Evolutionary conservation across 352 stramenopile genomes (phyloP).

Genomic region (Globisporangium polare): DNA sequence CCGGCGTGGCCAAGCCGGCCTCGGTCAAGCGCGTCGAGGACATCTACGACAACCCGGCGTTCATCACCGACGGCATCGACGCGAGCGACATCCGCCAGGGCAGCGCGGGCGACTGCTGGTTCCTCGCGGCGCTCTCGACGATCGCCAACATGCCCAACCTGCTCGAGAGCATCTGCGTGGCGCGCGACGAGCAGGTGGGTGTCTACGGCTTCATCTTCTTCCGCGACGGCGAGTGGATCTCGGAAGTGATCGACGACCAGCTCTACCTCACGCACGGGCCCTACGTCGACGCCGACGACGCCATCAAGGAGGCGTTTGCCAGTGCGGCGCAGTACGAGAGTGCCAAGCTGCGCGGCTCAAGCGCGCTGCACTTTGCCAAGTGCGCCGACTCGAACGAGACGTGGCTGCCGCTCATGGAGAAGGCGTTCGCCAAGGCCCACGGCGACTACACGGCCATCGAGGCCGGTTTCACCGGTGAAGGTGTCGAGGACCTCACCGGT

Average conservation of each 20-base stretch:
- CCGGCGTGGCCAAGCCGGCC: constrained; percentile 14
- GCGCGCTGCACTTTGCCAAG: constrained; percentile 33
- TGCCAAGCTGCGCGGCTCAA: constrained; percentile 24
- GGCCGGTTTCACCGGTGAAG: constrained; percentile 43
- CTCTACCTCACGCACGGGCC: constrained; percentile 25
- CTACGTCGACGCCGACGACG: constrained; percentile 17
- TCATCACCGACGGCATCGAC: constrained; percentile 41
- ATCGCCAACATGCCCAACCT: constrained; percentile 58
- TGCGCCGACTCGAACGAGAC: constrained; percentile 57
- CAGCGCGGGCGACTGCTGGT: constrained; percentile 71
- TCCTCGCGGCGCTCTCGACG: constrained; percentile 65
- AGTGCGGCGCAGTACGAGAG: constrained; percentile 23
- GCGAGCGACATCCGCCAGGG: constrained; percentile 66
- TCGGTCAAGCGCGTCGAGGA: constrained; percentile 23
- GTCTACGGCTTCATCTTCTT: constrained; percentile 52
- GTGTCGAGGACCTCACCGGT: constrained; percentile 39
- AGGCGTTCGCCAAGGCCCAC: constrained; percentile 81
- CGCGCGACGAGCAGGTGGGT: constrained; percentile 33
- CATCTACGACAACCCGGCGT: constrained; percentile 42
- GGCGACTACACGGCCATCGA: constrained; percentile 70
- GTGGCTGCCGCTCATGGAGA: constrained; percentile 81
- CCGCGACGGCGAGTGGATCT: constrained; percentile 40
- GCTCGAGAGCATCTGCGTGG: constrained; percentile 56
- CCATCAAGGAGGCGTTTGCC: constrained; percentile 21
- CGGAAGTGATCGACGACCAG: constrained; percentile 39